Evolutionary conservation across 192 early-diverging fungal genomes (phyloP).

Genomic region (Backusella circina): DNA sequence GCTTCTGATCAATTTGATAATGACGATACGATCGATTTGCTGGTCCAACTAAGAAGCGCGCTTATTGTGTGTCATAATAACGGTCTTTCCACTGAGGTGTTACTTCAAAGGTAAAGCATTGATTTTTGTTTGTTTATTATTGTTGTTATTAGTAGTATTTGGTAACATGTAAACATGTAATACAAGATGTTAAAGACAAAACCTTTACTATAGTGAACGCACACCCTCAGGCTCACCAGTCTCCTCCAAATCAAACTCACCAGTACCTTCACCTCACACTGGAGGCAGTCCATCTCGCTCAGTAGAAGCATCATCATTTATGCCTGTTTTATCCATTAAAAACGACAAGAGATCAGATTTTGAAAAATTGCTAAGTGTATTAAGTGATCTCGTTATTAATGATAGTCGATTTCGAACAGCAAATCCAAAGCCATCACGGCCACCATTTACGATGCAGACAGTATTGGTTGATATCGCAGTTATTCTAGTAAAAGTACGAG

Average conservation of each 20-base stretch:
- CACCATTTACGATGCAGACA: constrained; percentile 47
- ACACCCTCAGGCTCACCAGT: constrained; percentile 8
- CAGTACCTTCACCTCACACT: constrained; percentile 3
- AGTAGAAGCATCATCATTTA: constrained; percentile 1
- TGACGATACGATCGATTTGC: constrained; percentile 30
- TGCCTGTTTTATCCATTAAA: not conserved
- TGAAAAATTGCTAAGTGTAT: constrained; percentile 35
- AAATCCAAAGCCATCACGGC: constrained; percentile 45
- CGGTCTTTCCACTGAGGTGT: not conserved
- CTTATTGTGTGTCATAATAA: constrained; percentile 9
- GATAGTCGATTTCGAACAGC: constrained; percentile 49
- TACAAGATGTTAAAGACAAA: not conserved
- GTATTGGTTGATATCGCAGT: constrained; percentile 46
- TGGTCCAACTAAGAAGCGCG: constrained; percentile 21
- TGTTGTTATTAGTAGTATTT: constrained; percentile 2
- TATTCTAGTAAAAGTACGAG: constrained; percentile 28
- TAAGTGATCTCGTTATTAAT: constrained; percentile 51
- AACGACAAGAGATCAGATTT: constrained; percentile 9
- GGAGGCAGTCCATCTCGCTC: constrained; percentile 1
- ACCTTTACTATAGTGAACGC: not conserved
- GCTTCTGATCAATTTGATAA: constrained; percentile 21
- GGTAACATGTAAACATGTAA: not conserved
- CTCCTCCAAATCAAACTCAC: constrained; percentile 15
- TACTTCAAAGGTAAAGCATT: constrained; percentile 13
- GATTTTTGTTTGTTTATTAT: not conserved